These are phyloP conservation scores for Cordia subcordata DNA, from an alignment of 257 asterid genomes.

Conservation along the genomic window DNA sequence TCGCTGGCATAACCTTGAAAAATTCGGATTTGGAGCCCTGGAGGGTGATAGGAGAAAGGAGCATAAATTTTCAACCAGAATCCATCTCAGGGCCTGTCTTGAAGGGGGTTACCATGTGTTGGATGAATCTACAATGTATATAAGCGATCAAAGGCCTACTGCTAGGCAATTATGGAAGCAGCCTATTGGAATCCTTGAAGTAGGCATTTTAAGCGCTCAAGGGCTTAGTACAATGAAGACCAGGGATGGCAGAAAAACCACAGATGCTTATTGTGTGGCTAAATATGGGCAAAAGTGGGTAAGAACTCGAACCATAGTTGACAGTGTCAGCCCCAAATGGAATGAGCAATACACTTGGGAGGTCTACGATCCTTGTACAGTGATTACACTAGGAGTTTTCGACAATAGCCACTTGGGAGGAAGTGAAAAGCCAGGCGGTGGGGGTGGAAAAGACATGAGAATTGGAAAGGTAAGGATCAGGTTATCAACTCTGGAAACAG, in stretches of 20 bases:
- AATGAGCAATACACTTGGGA: conserved; percentile 26
- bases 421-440: neutral
- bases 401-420: conserved; percentile 13
- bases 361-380: conserved; percentile 22
- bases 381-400: conserved; percentile 14
- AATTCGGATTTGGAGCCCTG: conserved; percentile 6
- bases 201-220: conserved; percentile 13
- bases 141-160: conserved; percentile 14
- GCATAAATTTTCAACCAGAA: conserved; percentile 9
- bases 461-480: conserved; percentile 23
- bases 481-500: conserved; percentile 22
- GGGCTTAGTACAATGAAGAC: conserved; percentile 12
- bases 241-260: conserved; percentile 1
- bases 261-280: conserved; percentile 25
- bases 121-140: conserved; percentile 16
- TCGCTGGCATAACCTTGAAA: conserved; percentile 14
- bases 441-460: conserved; percentile 10
- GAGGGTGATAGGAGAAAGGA: conserved; percentile 15
- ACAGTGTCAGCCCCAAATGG: conserved; percentile 18
- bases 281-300: conserved; percentile 25
- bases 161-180: conserved; percentile 15
- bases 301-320: conserved; percentile 21
- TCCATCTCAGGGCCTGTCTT: conserved; percentile 13
- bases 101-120: conserved; percentile 14
- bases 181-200: conserved; percentile 16